Evolutionary conservation across 306 rosid genomes (phyloP).

Genomic region (Sphenostylis stenocarpa): DNA sequence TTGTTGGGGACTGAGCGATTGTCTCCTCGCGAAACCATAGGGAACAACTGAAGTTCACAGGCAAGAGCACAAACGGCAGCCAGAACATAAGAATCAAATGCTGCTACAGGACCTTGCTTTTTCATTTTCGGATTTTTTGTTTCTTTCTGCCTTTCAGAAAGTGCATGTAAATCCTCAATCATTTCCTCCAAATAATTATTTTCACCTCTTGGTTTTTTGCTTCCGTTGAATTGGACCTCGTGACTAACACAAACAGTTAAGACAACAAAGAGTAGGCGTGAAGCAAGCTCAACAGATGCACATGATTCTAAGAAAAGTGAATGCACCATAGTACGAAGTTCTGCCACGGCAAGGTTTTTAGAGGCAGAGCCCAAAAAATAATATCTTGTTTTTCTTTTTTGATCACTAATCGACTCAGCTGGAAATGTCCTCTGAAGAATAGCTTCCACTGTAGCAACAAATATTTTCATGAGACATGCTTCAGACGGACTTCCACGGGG

Average conservation of each 20-base stretch:
- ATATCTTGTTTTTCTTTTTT: slow-evolving; percentile 60
- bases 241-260: slow-evolving; percentile 87
- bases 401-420: slow-evolving; percentile 54
- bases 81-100: slow-evolving; percentile 82
- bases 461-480: slow-evolving; percentile 90
- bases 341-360: slow-evolving; percentile 84
- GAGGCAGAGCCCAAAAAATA: slow-evolving; percentile 63
- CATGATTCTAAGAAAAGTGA: slow-evolving; percentile 89
- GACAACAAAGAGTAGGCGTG: slow-evolving; percentile 83
- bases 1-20: slow-evolving; percentile 43
- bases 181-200: slow-evolving; percentile 50
- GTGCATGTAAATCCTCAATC: slow-evolving; percentile 47
- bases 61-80: slow-evolving; percentile 94
- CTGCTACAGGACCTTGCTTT: slow-evolving; percentile 77
- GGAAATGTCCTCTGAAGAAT: slow-evolving; percentile 88
- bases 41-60: slow-evolving; percentile 81
- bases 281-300: slow-evolving; percentile 83
- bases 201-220: slow-evolving; percentile 65
- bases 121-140: slow-evolving; percentile 51
- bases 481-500: slow-evolving; percentile 95
- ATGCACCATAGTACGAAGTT: slow-evolving; percentile 90
- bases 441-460: slow-evolving; percentile 88
- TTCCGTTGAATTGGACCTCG: slow-evolving; percentile 70
- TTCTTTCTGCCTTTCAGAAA: slow-evolving; percentile 51
- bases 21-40: slow-evolving; percentile 50